Percentiles rank a stretch among this genome's conserved stretches.
phyloP scores from a whole-genome alignment of 805 yeast species.

The Hemisphaericaspora nanyangensis region DNA sequence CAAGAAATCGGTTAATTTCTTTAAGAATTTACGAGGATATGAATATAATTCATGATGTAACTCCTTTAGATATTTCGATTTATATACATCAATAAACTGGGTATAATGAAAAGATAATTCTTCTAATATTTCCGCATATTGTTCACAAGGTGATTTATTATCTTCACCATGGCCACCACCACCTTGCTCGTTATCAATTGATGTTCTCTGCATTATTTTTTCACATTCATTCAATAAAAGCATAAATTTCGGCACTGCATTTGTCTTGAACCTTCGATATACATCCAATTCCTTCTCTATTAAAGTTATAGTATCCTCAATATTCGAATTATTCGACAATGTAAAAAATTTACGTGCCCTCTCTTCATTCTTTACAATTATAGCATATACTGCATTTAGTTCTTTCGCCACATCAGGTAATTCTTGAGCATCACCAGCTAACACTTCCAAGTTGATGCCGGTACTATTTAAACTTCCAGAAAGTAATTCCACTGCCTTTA shows the following conservation, averaged over 20 bases:
- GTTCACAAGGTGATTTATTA: slow-evolving; percentile 17
- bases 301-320: slow-evolving; percentile 12
- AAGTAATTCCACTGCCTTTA: slow-evolving; percentile 38
- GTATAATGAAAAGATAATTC: slow-evolving; percentile 33
- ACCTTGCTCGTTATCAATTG: slow-evolving; percentile 8
- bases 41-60: slow-evolving; percentile 36
- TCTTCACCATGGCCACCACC: slow-evolving; percentile 15
- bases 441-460: slow-evolving; percentile 38
- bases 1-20: slow-evolving; percentile 28
- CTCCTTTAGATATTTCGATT: slow-evolving; percentile 33
- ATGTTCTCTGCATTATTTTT: slow-evolving; percentile 9
- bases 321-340: slow-evolving; percentile 10
- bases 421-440: slow-evolving; percentile 52
- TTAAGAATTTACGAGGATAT: slow-evolving; percentile 34
- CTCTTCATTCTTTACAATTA: slow-evolving; percentile 31
- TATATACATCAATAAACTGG: slow-evolving; percentile 30
- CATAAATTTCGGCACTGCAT: slow-evolving; percentile 22
- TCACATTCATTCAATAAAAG: slow-evolving; percentile 16
- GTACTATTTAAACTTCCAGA: slow-evolving; percentile 15
- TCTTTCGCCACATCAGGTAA: slow-evolving; percentile 52
- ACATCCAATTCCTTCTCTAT: slow-evolving; percentile 15
- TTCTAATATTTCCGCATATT: slow-evolving; percentile 22
- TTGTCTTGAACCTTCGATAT: slow-evolving; percentile 20
- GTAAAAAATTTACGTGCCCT: slow-evolving; percentile 23
- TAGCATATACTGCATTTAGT: slow-evolving; percentile 36